Evolutionary conservation across 2,329 filamentous ascomycete genomes (phyloP).

Genomic region (Coniella vitis): DNA sequence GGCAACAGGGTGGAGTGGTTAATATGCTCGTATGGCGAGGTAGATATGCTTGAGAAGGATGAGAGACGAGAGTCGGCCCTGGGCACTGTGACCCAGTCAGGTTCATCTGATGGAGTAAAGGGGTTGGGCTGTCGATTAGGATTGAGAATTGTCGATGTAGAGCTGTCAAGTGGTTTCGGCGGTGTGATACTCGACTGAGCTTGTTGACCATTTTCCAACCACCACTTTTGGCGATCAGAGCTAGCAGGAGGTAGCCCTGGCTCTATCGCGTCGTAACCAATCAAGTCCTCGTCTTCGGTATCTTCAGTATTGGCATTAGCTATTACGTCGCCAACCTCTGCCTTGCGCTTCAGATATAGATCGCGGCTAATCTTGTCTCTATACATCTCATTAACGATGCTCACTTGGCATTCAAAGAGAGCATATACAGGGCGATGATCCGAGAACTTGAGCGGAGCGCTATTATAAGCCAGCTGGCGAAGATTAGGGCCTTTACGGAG

Average conservation of each 20-base stretch:
- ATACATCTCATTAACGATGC: constrained; percentile 65
- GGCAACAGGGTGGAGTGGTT: constrained; percentile 41
- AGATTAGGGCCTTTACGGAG: constrained; percentile 79
- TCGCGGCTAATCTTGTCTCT: constrained; percentile 67
- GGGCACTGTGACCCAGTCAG: constrained; percentile 73
- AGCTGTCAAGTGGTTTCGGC: constrained; percentile 43
- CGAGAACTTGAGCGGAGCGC: constrained; percentile 78
- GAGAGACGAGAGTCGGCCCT: constrained; percentile 47
- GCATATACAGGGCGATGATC: constrained; percentile 96
- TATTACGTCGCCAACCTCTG: constrained; percentile 57
- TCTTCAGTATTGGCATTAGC: constrained; percentile 50
- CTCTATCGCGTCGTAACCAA: constrained; percentile 76
- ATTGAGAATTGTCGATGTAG: constrained; percentile 58
- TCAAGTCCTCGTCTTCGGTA: constrained; percentile 71
- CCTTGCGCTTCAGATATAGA: constrained; percentile 64
- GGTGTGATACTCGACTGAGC: constrained; percentile 67
- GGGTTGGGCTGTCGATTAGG: constrained; percentile 73
- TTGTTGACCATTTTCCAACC: constrained; percentile 63
- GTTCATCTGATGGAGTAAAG: constrained; percentile 65
- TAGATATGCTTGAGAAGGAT: constrained; percentile 50
- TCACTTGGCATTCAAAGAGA: constrained; percentile 77
- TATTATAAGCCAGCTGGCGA: constrained; percentile 75
- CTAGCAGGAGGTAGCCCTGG: constrained; percentile 65
- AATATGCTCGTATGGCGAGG: constrained; percentile 53
- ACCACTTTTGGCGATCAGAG: constrained; percentile 64